phyloP scores from a whole-genome alignment of 169 alveolate genomes.

The Cardiosporidium cionae region DNA sequence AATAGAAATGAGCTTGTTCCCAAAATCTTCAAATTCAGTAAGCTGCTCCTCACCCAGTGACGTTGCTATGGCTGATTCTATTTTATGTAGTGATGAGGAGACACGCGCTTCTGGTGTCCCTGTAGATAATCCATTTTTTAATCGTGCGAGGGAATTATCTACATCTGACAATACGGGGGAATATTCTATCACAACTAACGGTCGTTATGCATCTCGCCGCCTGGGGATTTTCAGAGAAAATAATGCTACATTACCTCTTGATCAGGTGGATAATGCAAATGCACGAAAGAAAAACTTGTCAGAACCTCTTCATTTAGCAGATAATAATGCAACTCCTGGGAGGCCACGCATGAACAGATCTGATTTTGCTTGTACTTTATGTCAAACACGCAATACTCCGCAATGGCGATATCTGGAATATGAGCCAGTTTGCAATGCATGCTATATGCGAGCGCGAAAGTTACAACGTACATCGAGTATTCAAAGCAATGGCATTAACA shows the following conservation, averaged over 20 bases:
- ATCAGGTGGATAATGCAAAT: background rate
- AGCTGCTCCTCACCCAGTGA: no score
- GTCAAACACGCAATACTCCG: slow-evolving; percentile 33
- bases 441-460: slow-evolving; percentile 59
- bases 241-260: background rate
- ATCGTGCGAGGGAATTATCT: background rate
- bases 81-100: background rate
- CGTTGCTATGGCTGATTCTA: no score
- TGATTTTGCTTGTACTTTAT: slow-evolving; percentile 5
- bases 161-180: background rate
- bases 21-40: background rate
- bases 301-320: background rate
- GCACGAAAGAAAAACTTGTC: no score
- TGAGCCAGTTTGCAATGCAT: slow-evolving; percentile 58
- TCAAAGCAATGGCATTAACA: no score
- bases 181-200: no score
- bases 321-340: background rate
- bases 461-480: slow-evolving; percentile 3
- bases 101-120: background rate
- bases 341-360: background rate
- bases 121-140: background rate
- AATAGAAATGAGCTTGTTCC: background rate
- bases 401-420: slow-evolving; percentile 58
- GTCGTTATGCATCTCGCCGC: no score
- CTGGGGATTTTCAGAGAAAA: no score